Evolutionary conservation across 2,329 filamentous ascomycete genomes (phyloP), one percentile per base, ranked within the genome.

Genomic region (Ceratocystis lukuohia): DNA sequence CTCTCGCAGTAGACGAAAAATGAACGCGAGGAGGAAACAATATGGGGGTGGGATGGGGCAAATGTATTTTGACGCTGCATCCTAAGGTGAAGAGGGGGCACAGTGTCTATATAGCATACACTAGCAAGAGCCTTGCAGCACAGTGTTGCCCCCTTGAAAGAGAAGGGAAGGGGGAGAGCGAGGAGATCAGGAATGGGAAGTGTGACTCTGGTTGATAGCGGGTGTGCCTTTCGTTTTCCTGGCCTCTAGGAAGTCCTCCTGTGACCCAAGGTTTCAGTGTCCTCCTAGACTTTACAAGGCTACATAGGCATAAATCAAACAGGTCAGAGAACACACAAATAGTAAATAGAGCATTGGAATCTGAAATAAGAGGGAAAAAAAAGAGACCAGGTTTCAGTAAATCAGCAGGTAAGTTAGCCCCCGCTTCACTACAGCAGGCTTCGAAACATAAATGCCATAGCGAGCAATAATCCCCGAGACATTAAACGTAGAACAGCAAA

Each of bases 381-480:
- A 57, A 30, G 53, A 57, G 28, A 30, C 22, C 25, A 33, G 10
- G 53, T 57, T 57, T 57, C 53, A 57, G n/a, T 33, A 57, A 57
- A 57, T 57, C 22, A 57, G 17, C 28, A 57, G 17, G 15, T 33
- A 33, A 57, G 53, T 57, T 17, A 25, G 15, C 53, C 53, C 28
- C 30, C 28, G 22, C 53, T 30, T 28, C 53, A 17, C 28, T 30
- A 28, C 2, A 57, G 15, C 28, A 57, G 53, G 53, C 6, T 57
- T 57, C 53, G 53, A 57, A 57, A 57, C 53, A 57, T 57, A 15
- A 57, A 57, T 28, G 53, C 53, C 53, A 25, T 57, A 57, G 53
- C 30, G 28, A 57, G 30, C 53, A 57, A 30, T 30, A 28, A 57
- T 57, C 3, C 30, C 22, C 53, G 20, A n/a, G 53, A 33, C 28